Evolutionary conservation across 192 early-diverging fungal genomes (phyloP).

Genomic region (Coemansia sp.): DNA sequence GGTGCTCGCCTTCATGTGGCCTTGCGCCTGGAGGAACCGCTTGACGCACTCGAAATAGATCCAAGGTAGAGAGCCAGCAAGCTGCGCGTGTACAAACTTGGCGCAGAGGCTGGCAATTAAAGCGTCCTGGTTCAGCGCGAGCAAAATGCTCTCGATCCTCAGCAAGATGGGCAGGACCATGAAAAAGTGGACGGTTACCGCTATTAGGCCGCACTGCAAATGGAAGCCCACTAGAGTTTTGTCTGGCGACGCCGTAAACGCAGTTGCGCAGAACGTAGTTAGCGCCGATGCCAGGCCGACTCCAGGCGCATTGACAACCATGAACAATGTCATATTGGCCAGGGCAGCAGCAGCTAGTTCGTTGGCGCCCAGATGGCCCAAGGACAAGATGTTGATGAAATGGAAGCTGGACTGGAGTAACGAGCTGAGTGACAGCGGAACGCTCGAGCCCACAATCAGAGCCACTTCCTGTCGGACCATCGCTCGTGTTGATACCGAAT

Average conservation of each 20-base stretch:
- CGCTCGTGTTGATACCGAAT: constrained; percentile 5
- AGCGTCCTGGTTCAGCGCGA: constrained; percentile 70
- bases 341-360: constrained; percentile 71
- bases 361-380: constrained; percentile 62
- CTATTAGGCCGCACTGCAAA: constrained; percentile 76
- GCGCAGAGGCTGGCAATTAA: constrained; percentile 66
- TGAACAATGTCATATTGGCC: constrained; percentile 69
- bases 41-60: constrained; percentile 83
- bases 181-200: constrained; percentile 66
- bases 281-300: constrained; percentile 70
- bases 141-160: constrained; percentile 66
- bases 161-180: constrained; percentile 70
- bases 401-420: constrained; percentile 65
- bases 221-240: constrained; percentile 68
- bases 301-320: constrained; percentile 64
- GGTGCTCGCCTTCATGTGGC: constrained; percentile 82
- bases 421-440: constrained; percentile 45
- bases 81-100: constrained; percentile 61
- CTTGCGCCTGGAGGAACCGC: constrained; percentile 86
- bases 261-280: constrained; percentile 73
- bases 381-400: constrained; percentile 58
- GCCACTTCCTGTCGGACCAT: constrained; percentile 15
- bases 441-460: constrained; percentile 3
- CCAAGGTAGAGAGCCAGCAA: constrained; percentile 73
- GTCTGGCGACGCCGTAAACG: constrained; percentile 66